A percentile compares a stretch with the other conserved stretches of the same genome.
Conservation (phyloP, 768 basidiomycete genomes). For the Infundibulicybe gibba region DNA sequence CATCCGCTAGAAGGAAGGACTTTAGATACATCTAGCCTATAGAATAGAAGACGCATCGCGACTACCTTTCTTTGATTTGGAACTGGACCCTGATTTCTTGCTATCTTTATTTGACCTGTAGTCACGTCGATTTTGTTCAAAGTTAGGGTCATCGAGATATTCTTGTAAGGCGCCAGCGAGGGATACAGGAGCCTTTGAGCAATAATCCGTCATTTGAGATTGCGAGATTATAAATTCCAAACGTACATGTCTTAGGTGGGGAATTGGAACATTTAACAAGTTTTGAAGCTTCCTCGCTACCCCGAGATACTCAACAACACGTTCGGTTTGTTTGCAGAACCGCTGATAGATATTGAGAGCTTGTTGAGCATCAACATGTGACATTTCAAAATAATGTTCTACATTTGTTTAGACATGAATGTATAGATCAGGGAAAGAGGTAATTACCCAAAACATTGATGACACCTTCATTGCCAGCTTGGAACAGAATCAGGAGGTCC, state of each 20-base stretch:
- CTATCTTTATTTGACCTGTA: constrained; percentile 78
- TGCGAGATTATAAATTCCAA: not conserved
- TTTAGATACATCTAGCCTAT: not conserved
- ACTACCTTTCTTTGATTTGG: constrained; percentile 19
- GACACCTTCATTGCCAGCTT: constrained; percentile 94
- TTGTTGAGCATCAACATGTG: constrained; percentile 82
- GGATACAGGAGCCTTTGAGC: constrained; percentile 83
- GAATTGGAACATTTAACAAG: constrained; percentile 89
- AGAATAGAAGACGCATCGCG: constrained; percentile 4
- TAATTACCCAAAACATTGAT: constrained; percentile 71
- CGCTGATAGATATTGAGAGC: constrained; percentile 87
- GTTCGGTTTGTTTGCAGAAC: constrained; percentile 92
- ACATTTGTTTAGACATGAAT: constrained; percentile 18
- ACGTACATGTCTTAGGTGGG: constrained; percentile 86
- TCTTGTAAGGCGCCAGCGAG: constrained; percentile 93
- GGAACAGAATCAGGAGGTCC: constrained; percentile 92
- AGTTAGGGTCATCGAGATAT: constrained; percentile 94
- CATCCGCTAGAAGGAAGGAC: not conserved
- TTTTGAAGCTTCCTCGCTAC: constrained; percentile 93
- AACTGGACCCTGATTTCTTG: constrained; percentile 7
- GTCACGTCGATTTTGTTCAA: constrained; percentile 91
- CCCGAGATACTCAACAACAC: constrained; percentile 87
- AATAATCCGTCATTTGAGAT: not conserved
- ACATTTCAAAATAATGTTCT: constrained; percentile 99
- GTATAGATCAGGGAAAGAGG: constrained; percentile 13